Base-by-base conservation (phyloP, 2,329 filamentous ascomycete species). In the Mariannaea sp. region DNA sequence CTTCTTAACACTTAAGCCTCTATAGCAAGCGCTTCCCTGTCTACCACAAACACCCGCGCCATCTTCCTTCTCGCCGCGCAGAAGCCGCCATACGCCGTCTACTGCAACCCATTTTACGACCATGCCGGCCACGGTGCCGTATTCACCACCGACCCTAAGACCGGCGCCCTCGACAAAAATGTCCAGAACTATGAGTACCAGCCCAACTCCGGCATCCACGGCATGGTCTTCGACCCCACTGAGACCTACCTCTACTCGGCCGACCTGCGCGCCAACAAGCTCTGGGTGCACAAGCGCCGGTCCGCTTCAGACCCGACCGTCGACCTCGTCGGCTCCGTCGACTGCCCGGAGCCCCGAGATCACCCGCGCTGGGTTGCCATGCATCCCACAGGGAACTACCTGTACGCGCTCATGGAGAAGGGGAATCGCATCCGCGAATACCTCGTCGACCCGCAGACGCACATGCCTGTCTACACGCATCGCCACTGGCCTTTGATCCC, bases 281-380 rank as follows among this genome's bases (percentile, higher is more conserved):
- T 96, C 61, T 96, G 91, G 91, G 88, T 87, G 17, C 91, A 96
- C 73, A 83, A 84, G 69, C 92, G 92, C 71, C 80, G 82, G 54
- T 63, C 62, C 38, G 56, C 59, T 19, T 65, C 75, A 27, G 27
- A 53, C 17, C 53, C 64, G 14, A 54, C 60, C 14, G 74, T 94
- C 52, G 80, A 83, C 42, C 81, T 92, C 16, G 81, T 93, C 49
- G 90, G 89, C 61, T 85, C 81, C 66, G 79, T 92, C 27, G 82
- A 88, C 57, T 90, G 90, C 22, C 89, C 90, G 0, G 79, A 80
- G 39, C 73, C 82, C 3, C 80, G 80, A 56, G 91, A 96, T 71
- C 91, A 94, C 70, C 91, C 91, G 13, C 84, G 91, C 66, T 96
- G 91, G 91, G 89, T 95, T 12, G 90, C 90, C 62, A 87, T 95